Base-by-base conservation (phyloP, 2,329 filamentous ascomycete genomes). In the Sporothrix phasma region DNA sequence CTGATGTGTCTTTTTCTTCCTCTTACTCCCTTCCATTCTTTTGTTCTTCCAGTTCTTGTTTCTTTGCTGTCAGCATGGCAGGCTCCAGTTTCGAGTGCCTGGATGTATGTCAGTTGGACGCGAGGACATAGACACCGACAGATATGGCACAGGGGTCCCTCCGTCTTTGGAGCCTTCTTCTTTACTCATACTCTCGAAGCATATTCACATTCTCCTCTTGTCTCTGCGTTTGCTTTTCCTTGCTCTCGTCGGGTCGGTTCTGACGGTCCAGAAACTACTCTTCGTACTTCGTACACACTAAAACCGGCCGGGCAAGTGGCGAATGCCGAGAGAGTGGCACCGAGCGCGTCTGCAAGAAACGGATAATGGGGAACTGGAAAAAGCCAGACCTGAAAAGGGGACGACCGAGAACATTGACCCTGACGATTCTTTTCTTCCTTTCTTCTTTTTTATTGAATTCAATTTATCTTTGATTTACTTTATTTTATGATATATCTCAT, bases 281-380 rank as follows among this genome's bases (percentile, higher is more conserved):
- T n/a, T n/a, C n/a, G n/a, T n/a, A n/a, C n/a, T n/a, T n/a, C n/a
- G n/a, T n/a, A 59, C n/a, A 29, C 29, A 41, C 53, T 63, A 61
- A 26, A 4, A 51, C 61, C 13, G 41, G 43, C 56, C 24, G 54
- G 54, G 60, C 61, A 65, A 65, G 64, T 49, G 54, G 61, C 37
- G 45, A 22, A 62, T 26, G 53, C 60, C 60, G 60, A 62, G 64
- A 62, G 43, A 45, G 39, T 58, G 64, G 46, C 34, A 39, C 60
- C 43, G 49, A 46, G 51, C n/a, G 51, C 41, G 45, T 62, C 41
- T 41, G 24, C 63, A 41, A 39, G 49, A 56, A 46, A 61, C 37
- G 26, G 24, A 61, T 26, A 47, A 59, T 54, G 64, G 64, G 61
- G 61, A 65, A 65, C 47, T 56, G 29, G 58, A 58, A 65, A 62